phyloP scores from a whole-genome alignment of 1,139 yeast species.

The Kurtzmaniella natalensis region DNA sequence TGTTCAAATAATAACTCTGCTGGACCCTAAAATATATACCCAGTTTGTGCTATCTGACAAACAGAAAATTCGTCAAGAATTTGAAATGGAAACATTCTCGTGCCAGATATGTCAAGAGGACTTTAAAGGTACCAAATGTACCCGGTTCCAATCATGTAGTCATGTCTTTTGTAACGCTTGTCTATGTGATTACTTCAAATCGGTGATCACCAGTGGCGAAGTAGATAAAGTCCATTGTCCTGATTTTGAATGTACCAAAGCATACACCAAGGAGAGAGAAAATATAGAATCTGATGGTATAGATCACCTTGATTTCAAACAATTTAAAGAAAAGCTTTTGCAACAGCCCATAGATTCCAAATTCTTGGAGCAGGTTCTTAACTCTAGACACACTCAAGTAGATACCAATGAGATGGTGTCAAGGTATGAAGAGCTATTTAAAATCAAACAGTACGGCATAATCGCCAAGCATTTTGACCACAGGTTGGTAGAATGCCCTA shows the following conservation, averaged over 20 bases:
- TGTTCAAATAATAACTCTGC: not conserved
- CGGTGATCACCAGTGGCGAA: conserved; percentile 48
- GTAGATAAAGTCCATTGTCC: conserved; percentile 59
- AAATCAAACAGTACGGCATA: conserved; percentile 38
- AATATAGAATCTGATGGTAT: conserved; percentile 15
- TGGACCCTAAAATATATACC: not conserved
- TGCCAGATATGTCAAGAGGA: conserved; percentile 61
- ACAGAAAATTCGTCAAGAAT: conserved; percentile 19
- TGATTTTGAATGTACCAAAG: conserved; percentile 42
- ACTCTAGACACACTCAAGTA: conserved; percentile 6
- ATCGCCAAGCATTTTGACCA: conserved; percentile 45
- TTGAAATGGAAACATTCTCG: conserved; percentile 36
- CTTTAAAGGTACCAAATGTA: conserved; percentile 44
- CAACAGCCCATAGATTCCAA: conserved; percentile 31
- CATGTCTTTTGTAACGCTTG: conserved; percentile 57
- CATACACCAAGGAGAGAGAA: conserved; percentile 11
- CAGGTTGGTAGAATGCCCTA: conserved; percentile 51
- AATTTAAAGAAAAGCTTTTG: conserved; percentile 29
- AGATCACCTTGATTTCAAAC: conserved; percentile 18
- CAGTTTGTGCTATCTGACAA: not conserved
- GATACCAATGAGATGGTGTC: conserved; percentile 21
- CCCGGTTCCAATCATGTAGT: conserved; percentile 39
- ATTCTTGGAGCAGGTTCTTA: conserved; percentile 26
- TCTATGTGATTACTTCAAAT: conserved; percentile 40
- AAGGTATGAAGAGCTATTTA: conserved; percentile 36